These are phyloP conservation scores for Fusarium bulbicola DNA, from an alignment of 2,329 filamentous ascomycete genomes.

Conservation along the genomic window DNA sequence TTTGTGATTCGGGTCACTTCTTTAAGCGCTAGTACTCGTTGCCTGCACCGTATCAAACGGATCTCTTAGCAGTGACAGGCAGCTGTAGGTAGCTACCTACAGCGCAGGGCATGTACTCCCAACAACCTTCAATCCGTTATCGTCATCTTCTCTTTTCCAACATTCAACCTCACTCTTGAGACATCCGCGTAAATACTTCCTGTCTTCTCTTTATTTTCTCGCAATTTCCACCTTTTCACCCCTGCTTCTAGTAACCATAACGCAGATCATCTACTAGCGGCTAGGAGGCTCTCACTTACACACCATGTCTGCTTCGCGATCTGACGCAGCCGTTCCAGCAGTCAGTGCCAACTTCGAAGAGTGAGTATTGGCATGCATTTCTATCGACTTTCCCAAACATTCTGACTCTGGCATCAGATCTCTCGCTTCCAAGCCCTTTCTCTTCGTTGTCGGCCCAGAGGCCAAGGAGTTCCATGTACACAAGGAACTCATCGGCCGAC, in stretches of 20 bases:
- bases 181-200: not conserved
- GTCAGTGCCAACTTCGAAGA: constrained; percentile 25
- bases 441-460: constrained; percentile 36
- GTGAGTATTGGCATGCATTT: constrained; percentile 12
- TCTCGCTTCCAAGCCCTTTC: constrained; percentile 39
- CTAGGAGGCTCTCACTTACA: constrained; percentile 1
- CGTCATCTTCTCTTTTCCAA: not conserved
- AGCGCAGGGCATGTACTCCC: not conserved
- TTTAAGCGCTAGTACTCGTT: not conserved
- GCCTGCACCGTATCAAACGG: not conserved
- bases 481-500: constrained; percentile 33
- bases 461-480: constrained; percentile 40
- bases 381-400: not conserved
- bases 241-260: not conserved
- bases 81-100: not conserved
- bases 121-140: not conserved
- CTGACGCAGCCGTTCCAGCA: not conserved
- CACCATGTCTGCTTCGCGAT: constrained; percentile 15
- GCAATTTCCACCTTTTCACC: not conserved
- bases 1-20: not conserved
- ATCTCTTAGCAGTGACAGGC: not conserved
- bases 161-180: not conserved
- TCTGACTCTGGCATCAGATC: constrained; percentile 18
- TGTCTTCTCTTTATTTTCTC: not conserved
- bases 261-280: not conserved